These are phyloP conservation scores for Terana coerulea DNA, from an alignment of 768 basidiomycete genomes.

Conservation along the genomic window DNA sequence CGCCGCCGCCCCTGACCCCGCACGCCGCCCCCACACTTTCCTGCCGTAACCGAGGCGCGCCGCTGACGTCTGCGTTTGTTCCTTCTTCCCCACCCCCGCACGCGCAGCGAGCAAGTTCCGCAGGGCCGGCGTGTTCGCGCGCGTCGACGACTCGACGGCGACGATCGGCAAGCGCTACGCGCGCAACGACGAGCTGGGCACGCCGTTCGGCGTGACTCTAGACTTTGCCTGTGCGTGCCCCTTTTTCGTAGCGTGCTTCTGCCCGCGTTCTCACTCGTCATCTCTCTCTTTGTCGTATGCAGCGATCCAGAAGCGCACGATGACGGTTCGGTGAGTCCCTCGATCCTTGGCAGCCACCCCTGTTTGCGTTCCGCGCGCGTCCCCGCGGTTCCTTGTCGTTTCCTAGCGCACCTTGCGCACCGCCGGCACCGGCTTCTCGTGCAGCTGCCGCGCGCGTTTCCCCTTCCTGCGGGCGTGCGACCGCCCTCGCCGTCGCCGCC, in stretches of 20 bases:
- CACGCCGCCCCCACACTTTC: slow-evolving; percentile 10
- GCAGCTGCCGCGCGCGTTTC: not conserved
- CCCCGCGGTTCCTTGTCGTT: slow-evolving; percentile 1
- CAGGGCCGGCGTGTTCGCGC: slow-evolving; percentile 82
- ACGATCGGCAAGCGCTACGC: slow-evolving; percentile 97
- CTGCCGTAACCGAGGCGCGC: slow-evolving; percentile 1
- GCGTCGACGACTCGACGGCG: slow-evolving; percentile 93
- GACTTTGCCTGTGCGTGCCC: slow-evolving; percentile 81
- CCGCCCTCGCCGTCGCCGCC: not conserved
- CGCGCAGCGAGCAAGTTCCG: slow-evolving; percentile 79
- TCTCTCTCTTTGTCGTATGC: slow-evolving; percentile 10
- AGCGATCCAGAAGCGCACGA: slow-evolving; percentile 90
- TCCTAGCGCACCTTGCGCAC: not conserved
- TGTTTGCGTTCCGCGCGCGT: slow-evolving; percentile 7
- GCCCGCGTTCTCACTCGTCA: slow-evolving; percentile 34
- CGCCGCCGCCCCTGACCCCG: slow-evolving; percentile 3
- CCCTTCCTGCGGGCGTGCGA: not conserved
- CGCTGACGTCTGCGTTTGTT: not conserved
- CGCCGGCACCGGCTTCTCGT: slow-evolving; percentile 14
- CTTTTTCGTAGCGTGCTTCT: not conserved
- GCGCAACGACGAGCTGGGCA: slow-evolving; percentile 97
- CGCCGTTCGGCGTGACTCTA: slow-evolving; percentile 93
- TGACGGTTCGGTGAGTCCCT: slow-evolving; percentile 80
- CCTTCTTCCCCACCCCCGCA: slow-evolving; percentile 16
- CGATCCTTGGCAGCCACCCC: not conserved